Evolutionary conservation across 768 basidiomycete genomes (phyloP), one percentile per base, ranked within the genome.

Genomic region (Mycena belliarum): DNA sequence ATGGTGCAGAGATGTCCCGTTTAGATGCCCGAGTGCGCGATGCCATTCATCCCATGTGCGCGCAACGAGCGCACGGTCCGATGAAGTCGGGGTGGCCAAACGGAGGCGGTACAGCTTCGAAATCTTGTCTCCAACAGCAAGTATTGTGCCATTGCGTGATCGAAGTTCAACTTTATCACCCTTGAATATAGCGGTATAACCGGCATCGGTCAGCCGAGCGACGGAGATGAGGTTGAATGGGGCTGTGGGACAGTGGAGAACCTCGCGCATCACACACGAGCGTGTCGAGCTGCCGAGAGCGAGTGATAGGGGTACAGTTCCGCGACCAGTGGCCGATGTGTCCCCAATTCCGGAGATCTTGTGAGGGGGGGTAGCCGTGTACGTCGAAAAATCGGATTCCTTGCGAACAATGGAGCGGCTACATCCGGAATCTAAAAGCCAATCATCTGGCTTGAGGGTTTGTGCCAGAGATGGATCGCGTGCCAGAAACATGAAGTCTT

Each of bases 401-500:
- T 65, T 65, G 44, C 53, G 47, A 20, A 59, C 50, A 48, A 65
- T 61, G 40, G 25, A 32, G 24, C 53, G 43, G 43, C 42, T 65
- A 62, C 60, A 61, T 8, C 43, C 64, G 14, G 61, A 59, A 42
- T 65, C 64, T 29, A 61, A 12, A 16, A 65, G 47, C 64, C 64
- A 65, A 26, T 52, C 48, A 33, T 57, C 58, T 16, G 63, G 51
- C 12, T 21, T 21, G 21, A 64, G 54, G 9, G 24, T 29, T 5
- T 43, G 28, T 11, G 54, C 6, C 12, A 6, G 10, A 15, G 29
- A 14, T 9, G 57, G 28, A 14, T 50, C 57, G 15, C 59, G 49
- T 10, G 40, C 47, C 16, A 57, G n/a, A 25, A 64, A 64, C 21
- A 41, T 55, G 41, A 52, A 63, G 38, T 60, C 63, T 23, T 57